Evolutionary conservation across 1,284 basidiomycete species (phyloP), one percentile per base, ranked within the genome.

Genomic region (Rhodotorula sp.): DNA sequence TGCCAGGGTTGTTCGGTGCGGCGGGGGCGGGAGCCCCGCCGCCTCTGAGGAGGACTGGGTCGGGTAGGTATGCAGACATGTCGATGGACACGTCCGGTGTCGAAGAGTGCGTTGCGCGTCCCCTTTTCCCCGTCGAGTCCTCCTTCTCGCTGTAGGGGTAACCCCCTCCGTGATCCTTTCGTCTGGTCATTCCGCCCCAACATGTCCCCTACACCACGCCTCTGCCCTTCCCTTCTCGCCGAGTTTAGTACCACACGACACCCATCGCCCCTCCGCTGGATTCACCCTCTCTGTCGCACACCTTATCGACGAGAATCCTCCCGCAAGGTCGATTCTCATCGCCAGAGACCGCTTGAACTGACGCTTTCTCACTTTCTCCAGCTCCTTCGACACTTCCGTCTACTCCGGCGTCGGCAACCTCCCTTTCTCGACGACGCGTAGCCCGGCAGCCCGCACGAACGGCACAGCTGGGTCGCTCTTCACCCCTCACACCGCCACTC

Each of bases 351-450:
- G 11, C 20, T 11, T 30, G 11, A 7, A 11, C 54, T 56, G 36
- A 56, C 55, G 2, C 2, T 29, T 8, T 44, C 7, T 24, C 10
- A 1, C 17, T 10, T 4, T 3, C 34, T 51, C n/a, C n/a, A 58
- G 62, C 27, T 74, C 73, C 2, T 73, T 73, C 66, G 73, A 74
- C 32, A 49, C 63, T 9, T 72, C 73, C 0, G 66, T 72, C 64
- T 72, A 70, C 47, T 71, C 67, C 7, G n/a, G 55, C 30, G 46
- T 59, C 6, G 55, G 46, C 7, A 54, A 64, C 1, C 53, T 70
- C 22, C 67, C 70, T 27, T 69, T 67, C 46, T 65, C 56, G 1
- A 57, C 68, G 9, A 17, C 62, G n/a, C n/a, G n/a, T 27, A 32
- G 48, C 13, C 51, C 32, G n/a, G 22, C 54, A 32, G 10, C 5